Evolutionary conservation across 257 asterid species (phyloP).

Genomic region (Plantago major): DNA sequence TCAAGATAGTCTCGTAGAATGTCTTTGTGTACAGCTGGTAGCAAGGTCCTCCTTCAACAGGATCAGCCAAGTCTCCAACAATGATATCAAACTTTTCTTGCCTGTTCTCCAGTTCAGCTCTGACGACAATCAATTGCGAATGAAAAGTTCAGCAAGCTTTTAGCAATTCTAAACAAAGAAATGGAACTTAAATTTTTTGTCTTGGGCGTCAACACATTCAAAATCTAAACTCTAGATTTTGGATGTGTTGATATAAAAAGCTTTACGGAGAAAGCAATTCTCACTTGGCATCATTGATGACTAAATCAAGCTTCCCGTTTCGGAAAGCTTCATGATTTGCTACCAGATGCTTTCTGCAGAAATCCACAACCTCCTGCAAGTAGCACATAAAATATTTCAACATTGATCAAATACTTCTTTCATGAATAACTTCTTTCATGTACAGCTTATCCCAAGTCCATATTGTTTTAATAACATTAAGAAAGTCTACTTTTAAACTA

Average conservation of each 20-base stretch:
- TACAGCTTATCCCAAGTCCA: too few species aligned
- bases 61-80: slow-evolving; percentile 96
- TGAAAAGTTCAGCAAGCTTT: background rate
- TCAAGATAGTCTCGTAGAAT: slow-evolving; percentile 69
- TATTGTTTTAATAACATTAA: too few species aligned
- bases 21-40: slow-evolving; percentile 85
- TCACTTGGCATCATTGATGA: slow-evolving; percentile 90
- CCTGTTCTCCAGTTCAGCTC: slow-evolving; percentile 75
- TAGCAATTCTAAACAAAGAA: too few species aligned
- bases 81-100: slow-evolving; percentile 73
- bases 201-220: background rate
- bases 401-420: background rate
- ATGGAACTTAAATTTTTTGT: too few species aligned
- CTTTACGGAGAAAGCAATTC: slow-evolving; percentile 2
- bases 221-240: too few species aligned
- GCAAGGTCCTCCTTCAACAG: slow-evolving; percentile 98
- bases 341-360: slow-evolving; percentile 70
- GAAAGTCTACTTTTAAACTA: too few species aligned
- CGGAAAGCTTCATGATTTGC: slow-evolving; percentile 80
- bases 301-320: slow-evolving; percentile 70
- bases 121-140: slow-evolving; percentile 14
- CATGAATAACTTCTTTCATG: too few species aligned
- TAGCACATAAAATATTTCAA: background rate
- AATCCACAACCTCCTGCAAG: slow-evolving; percentile 89
- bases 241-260: too few species aligned